Percentiles rank a stretch among this genome's conserved stretches.
These are phyloP conservation scores for Alisma plantagoaquatica DNA, from an alignment of 106 monocot species.

Conservation along the genomic window DNA sequence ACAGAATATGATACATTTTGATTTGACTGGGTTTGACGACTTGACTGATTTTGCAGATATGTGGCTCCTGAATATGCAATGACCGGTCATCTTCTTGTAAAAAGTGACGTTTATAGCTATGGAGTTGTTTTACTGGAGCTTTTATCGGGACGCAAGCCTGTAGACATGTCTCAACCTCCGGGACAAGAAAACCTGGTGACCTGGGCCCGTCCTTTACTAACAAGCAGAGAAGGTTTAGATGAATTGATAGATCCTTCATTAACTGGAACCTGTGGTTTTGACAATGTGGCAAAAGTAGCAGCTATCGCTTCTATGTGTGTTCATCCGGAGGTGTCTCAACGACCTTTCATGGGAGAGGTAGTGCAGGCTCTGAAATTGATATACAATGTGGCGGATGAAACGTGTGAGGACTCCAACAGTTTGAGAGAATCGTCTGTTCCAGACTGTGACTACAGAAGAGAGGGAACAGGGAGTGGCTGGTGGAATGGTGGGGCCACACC, in stretches of 20 bases:
- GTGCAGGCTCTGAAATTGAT: conserved; percentile 82
- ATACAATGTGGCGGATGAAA: conserved; percentile 45
- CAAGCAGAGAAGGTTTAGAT: conserved; percentile 56
- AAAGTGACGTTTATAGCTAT: conserved; percentile 97
- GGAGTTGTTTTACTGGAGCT: conserved; percentile 91
- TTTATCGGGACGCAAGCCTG: conserved; percentile 81
- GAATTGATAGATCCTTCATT: conserved; percentile 70
- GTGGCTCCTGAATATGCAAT: conserved; percentile 99
- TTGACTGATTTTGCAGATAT: conserved; percentile 38
- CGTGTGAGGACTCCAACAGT: conserved; percentile 38
- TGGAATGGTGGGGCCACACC: conserved; percentile 30
- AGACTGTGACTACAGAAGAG: conserved; percentile 35
- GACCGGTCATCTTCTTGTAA: conserved; percentile 91
- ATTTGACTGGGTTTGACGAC: too few species aligned
- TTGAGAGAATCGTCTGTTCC: conserved; percentile 33
- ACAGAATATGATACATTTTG: too few species aligned
- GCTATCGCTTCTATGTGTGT: conserved; percentile 92
- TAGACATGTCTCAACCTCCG: conserved; percentile 43
- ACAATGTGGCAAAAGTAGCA: conserved; percentile 54
- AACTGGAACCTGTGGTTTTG: conserved; percentile 41
- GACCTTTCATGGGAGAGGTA: conserved; percentile 98
- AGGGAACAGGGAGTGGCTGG: conserved; percentile 35
- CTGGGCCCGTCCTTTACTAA: conserved; percentile 75
- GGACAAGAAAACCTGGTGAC: conserved; percentile 88
- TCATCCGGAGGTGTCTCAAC: conserved; percentile 49